Evolutionary conservation across 2,329 filamentous ascomycete genomes (phyloP).

Genomic region (Penicillium sp.): DNA sequence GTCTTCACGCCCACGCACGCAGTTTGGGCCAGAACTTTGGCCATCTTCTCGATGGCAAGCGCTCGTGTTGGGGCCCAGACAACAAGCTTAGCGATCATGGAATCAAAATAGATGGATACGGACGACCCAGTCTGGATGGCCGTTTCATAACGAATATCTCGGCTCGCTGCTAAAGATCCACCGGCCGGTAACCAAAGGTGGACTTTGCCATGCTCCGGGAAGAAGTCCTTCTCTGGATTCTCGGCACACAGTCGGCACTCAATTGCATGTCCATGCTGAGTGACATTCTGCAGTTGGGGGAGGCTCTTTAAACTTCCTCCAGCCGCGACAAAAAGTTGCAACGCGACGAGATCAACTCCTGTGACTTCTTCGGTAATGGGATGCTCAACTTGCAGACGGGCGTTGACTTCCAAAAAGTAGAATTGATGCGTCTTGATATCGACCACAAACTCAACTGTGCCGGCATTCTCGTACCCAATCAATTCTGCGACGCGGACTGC

Average conservation of each 20-base stretch:
- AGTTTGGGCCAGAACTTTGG: conserved; percentile 34
- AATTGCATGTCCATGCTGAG: conserved; percentile 44
- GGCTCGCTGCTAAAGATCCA: conserved; percentile 8
- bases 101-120: conserved; percentile 51
- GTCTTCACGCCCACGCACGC: conserved; percentile 69
- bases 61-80: conserved; percentile 45
- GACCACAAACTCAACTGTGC: conserved; percentile 52
- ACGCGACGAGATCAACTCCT: conserved; percentile 40
- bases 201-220: conserved; percentile 40
- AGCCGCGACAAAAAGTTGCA: conserved; percentile 41
- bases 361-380: conserved; percentile 43
- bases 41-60: conserved; percentile 41
- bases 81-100: conserved; percentile 51
- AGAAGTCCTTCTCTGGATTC: conserved; percentile 42
- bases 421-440: conserved; percentile 42
- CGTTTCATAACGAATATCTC: conserved; percentile 46
- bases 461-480: conserved; percentile 43
- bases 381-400: conserved; percentile 53
- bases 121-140: conserved; percentile 39
- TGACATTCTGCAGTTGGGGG: conserved; percentile 16
- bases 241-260: conserved; percentile 51
- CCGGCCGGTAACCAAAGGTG: conserved; percentile 36
- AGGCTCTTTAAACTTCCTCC: conserved; percentile 30
- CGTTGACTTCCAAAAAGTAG: conserved; percentile 53
- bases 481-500: conserved; percentile 23